Evolutionary conservation across 2,329 filamentous ascomycete genomes (phyloP), one percentile per base, ranked within the genome.

Genomic region (Talaromyces sp.): DNA sequence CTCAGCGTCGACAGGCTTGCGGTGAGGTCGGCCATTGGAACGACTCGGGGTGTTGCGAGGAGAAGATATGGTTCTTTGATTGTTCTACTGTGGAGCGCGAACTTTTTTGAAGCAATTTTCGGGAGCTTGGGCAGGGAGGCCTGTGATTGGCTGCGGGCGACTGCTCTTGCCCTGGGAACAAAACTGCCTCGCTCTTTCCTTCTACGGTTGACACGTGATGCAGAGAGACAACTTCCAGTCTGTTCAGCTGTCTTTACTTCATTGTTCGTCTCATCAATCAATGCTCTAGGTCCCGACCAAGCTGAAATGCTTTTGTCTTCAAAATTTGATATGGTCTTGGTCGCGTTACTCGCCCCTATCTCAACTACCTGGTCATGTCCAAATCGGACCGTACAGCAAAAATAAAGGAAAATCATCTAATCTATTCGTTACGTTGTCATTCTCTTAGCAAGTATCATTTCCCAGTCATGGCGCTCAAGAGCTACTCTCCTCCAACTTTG

Each of bases 21-120:
- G 43, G 68, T 67, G n/a, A 72, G 74, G 7, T 67, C 68, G 53
- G 72, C 68, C 75, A 77, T 77, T 50, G 59, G 32, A 21, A 46
- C 24, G 11, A 38, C 35, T n/a, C 35, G n/a, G 35, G 17, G 17
- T 17, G 35, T 38, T 38, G 35, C 35, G 17, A n/a, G 35, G 6
- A 38, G 35, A 38, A 17, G 17, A 17, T 17, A 35, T 35, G 7
- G 14, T 7, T n/a, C 14, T n/a, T 38, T 8, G 1, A 8, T 38
- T n/a, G 14, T 38, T n/a, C 21, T 19, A 46, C 43, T 29, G 48
- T 52, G 27, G 14, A 26, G 43, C 19, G 43, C 19, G 19, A 50
- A 50, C 24, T 21, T 11, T 11, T 17, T 14, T 29, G 26, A 17
- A 29, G 24, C 24, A 52, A 52, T 29, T 29, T 52, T 52, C 48